Evolutionary conservation across 768 basidiomycete species (phyloP), one percentile per base, ranked within the genome.

Genomic region (Phallus indusiatus): DNA sequence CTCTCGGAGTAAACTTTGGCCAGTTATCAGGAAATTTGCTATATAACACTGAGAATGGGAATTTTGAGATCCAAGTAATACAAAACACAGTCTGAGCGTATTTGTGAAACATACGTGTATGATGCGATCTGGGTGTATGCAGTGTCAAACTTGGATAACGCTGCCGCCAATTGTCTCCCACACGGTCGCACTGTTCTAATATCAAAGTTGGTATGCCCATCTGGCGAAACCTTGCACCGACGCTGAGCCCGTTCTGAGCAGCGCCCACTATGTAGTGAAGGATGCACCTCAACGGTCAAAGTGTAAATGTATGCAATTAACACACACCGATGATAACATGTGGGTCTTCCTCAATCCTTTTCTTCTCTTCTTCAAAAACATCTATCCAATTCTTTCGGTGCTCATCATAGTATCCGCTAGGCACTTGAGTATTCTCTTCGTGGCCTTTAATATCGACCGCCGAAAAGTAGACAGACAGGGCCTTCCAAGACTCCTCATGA

Each of bases 121-220:
- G 56, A 22, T 58, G 56, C 35, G 33, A 28, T 34, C 37, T 58
- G n/a, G 61, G 57, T 20, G 74, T 75, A 55, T 79, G 78, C 22
- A 80, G 64, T 11, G 65, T 66, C 22, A 81, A 64, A 0, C 72
- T 71, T 2, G 73, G 72, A 64, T 80, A 79, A 5, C 78, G 70
- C 28, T 71, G 67, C 17, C 76, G 54, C 78, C 77, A 78, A n/a
- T 66, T 69, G 60, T 77, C 76, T 1, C 78, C 78, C 12, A 78
- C 64, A 0, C 71, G 64, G 1, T 60, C 55, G 46, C 66, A 64
- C 12, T 59, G 64, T 55, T 78, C 77, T 16, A 79, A 64, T 1
- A 78, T 63, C 1, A 79, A 64, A 2, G 73, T 57, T 0, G 65
- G 67, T 10, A 78, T 72, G 9, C 71, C 64, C 71, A 77, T 72